Base-by-base conservation (phyloP, 768 basidiomycete genomes). In the Cystofilobasidium ferigula region DNA sequence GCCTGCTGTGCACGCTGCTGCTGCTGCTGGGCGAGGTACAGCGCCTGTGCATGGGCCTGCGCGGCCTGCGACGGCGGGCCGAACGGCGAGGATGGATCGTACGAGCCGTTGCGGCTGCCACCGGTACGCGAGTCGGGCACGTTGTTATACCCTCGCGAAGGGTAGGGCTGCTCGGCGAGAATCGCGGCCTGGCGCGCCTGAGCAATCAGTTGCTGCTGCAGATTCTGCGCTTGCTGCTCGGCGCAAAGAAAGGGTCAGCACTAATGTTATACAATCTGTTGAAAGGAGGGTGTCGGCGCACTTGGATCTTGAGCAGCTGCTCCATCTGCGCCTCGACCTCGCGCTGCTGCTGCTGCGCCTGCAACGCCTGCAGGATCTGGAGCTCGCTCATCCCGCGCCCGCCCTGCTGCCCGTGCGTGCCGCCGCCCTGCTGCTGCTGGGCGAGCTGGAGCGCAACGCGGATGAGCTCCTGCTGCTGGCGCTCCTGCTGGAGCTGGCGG, bases 291-390 rank as follows among this genome's bases (percentile, higher is more conserved):
- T 42, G 40, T 20, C 10, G 32, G 59, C 65, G 20, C 10, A 67
- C 65, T 22, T 68, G 67, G 16, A 62, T 38, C 62, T 57, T 62
- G 32, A 68, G 28, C n/a, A 68, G 62, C 45, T 68, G 67, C 26
- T 68, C 62, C 40, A 63, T 40, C 45, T 68, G 67, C 20, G 61
- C 61, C 56, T 68, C 61, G 16, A 62, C 54, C 35, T 67, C 60
- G 8, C 60, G 24, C 60, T 67, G 64, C 51, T 66, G 64, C 48
- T 60, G 59, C 65, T 67, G 65, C 14, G 38, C 20, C 35, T 57
- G 66, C 43, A 34, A 62, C 16, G 67, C 67, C 62, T 68, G 67
- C 9, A 68, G 43, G n/a, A 68, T 40, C 57, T 68, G 67, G 14
- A 68, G 42, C 56, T 68, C 67, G n/a, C 45, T 54, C 61, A 62